A percentile compares a stretch with the other conserved stretches of the same genome.
These are phyloP conservation scores for Candida albicans DNA, from an alignment of 1,139 yeast species.

Conservation along the genomic window DNA sequence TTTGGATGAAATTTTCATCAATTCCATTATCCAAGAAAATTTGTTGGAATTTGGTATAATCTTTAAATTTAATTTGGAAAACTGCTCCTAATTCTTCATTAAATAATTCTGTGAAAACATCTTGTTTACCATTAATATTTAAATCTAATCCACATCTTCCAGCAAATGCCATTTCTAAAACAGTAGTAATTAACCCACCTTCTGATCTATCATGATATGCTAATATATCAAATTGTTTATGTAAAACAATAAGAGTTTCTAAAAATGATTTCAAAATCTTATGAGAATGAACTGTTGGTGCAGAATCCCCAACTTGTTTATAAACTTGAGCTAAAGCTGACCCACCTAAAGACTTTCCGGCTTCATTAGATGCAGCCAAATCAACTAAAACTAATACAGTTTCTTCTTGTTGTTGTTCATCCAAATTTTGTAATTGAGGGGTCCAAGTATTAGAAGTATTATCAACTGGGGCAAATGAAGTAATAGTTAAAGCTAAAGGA, in stretches of 20 bases:
- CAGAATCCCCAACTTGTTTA: constrained; percentile 76
- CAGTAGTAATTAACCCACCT: constrained; percentile 89
- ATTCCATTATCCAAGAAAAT: constrained; percentile 61
- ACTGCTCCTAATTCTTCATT: constrained; percentile 96
- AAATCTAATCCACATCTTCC: constrained; percentile 76
- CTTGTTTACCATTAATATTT: constrained; percentile 34
- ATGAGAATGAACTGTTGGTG: constrained; percentile 82
- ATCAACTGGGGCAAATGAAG: constrained; percentile 87
- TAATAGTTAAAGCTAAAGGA: constrained; percentile 87
- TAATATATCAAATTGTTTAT: constrained; percentile 63
- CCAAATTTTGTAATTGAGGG: constrained; percentile 63
- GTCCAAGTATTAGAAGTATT: constrained; percentile 95
- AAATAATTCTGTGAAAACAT: constrained; percentile 60
- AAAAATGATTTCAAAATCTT: constrained; percentile 65
- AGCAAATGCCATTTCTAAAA: constrained; percentile 96
- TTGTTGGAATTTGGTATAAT: constrained; percentile 53
- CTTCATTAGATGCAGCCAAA: constrained; percentile 56
- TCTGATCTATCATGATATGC: constrained; percentile 97
- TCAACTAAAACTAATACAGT: constrained; percentile 79
- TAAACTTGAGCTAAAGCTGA: constrained; percentile 95
- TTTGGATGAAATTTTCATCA: constrained; percentile 48
- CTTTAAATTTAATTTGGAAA: constrained; percentile 71
- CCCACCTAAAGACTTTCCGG: constrained; percentile 74
- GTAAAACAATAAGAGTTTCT: constrained; percentile 67
- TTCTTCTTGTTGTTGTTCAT: constrained; percentile 36